phyloP scores from a whole-genome alignment of 1,139 yeast genomes.

The Blastobotrys proliferans region DNA sequence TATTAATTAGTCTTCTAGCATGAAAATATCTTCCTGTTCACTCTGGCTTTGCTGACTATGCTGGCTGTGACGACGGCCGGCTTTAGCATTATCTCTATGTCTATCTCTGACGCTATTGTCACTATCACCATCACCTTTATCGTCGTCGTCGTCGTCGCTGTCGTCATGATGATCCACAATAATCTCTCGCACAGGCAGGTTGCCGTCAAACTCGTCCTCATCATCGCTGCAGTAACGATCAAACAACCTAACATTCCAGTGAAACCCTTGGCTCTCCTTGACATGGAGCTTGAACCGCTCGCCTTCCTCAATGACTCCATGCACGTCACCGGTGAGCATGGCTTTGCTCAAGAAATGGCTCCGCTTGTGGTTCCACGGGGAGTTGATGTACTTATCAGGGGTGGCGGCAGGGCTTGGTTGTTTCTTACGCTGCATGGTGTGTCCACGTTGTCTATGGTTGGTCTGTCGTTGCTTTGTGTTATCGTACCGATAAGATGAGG shows the following conservation, averaged over 20 bases:
- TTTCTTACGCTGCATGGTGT: no score
- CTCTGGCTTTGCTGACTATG: neutral
- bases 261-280: constrained; percentile 66
- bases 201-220: constrained; percentile 3
- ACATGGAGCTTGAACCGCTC: constrained; percentile 40
- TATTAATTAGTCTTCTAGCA: neutral
- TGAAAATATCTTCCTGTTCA: constrained; percentile 12
- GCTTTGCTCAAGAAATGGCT: constrained; percentile 50
- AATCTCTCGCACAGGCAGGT: constrained; percentile 10
- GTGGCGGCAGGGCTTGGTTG: neutral
- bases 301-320: constrained; percentile 52
- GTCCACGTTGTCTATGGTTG: no score
- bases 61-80: no score
- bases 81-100: neutral
- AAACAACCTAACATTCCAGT: constrained; percentile 70
- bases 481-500: no score
- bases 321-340: constrained; percentile 60
- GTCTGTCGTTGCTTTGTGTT: no score
- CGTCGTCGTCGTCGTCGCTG: constrained; percentile 1
- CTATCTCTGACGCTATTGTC: no score
- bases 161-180: constrained; percentile 8
- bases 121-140: constrained; percentile 17
- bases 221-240: constrained; percentile 26
- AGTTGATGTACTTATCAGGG: neutral
- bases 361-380: constrained; percentile 11